These are phyloP conservation scores for Filobasidium floriforme DNA, from an alignment of 768 basidiomycete genomes.

Conservation along the genomic window DNA sequence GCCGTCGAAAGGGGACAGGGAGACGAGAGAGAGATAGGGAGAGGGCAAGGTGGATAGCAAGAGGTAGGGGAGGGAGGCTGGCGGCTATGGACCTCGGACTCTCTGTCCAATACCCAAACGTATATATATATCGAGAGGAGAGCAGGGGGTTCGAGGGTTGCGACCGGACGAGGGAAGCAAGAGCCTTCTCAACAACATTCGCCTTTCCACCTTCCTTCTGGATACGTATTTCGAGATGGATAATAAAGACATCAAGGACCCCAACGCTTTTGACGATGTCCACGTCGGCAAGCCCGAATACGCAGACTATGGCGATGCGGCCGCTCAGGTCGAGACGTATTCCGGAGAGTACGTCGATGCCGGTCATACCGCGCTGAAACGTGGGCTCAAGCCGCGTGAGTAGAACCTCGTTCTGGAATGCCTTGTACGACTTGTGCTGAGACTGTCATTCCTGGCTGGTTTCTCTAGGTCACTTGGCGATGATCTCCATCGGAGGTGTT, in stretches of 20 bases:
- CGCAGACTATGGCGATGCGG: slow-evolving; percentile 13
- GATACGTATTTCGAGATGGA: not conserved
- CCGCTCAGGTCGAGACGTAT: slow-evolving; percentile 1
- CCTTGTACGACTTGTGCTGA: not conserved
- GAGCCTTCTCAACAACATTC: no score
- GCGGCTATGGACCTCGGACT: no score
- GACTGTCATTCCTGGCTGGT: no score
- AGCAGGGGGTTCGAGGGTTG: no score
- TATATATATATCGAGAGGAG: no score
- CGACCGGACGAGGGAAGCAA: no score
- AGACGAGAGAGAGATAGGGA: no score
- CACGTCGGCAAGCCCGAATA: slow-evolving; percentile 16
- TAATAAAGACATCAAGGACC: slow-evolving; percentile 10
- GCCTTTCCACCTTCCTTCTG: no score
- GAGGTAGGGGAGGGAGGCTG: no score
- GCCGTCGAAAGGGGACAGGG: no score
- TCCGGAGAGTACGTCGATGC: not conserved
- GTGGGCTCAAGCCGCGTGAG: slow-evolving; percentile 16
- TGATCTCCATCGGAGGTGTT: slow-evolving; percentile 45
- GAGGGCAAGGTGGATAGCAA: no score
- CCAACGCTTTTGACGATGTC: slow-evolving; percentile 11
- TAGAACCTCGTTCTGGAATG: not conserved
- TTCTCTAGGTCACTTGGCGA: slow-evolving; percentile 1
- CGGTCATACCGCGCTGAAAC: slow-evolving; percentile 11
- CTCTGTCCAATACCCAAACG: no score